Percentiles rank a stretch among this genome's conserved stretches.
phyloP scores from a whole-genome alignment of 1,139 yeast genomes.

The Diutina pseudorugosa region DNA sequence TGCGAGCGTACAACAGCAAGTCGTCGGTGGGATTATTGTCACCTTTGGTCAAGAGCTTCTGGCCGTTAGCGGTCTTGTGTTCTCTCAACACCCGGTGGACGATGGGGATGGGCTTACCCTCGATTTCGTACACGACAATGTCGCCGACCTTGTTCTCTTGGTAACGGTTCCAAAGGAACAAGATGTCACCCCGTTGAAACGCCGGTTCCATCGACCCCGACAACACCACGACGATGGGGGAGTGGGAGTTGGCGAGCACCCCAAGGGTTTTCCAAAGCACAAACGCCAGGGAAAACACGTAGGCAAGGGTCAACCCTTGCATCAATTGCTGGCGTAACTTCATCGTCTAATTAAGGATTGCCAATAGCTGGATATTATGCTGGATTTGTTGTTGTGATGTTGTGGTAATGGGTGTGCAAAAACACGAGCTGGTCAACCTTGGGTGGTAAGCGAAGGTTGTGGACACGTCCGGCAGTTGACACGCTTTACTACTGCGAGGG shows the following conservation, averaged over 20 bases:
- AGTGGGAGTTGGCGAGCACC: slow-evolving; percentile 67
- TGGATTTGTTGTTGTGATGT: too few species aligned
- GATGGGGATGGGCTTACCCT: slow-evolving; percentile 76
- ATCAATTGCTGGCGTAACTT: slow-evolving; percentile 34
- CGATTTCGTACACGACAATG: slow-evolving; percentile 85
- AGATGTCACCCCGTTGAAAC: slow-evolving; percentile 92
- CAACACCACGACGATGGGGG: slow-evolving; percentile 92
- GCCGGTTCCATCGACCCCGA: slow-evolving; percentile 99
- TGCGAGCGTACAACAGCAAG: slow-evolving; percentile 68
- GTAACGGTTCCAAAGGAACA: slow-evolving; percentile 84
- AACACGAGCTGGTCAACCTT: too few species aligned
- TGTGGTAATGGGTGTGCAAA: too few species aligned
- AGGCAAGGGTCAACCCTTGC: slow-evolving; percentile 58
- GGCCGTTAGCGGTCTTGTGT: slow-evolving; percentile 49
- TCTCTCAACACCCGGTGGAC: slow-evolving; percentile 91
- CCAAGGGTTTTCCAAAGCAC: slow-evolving; percentile 86
- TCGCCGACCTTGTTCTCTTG: slow-evolving; percentile 71
- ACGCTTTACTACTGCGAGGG: too few species aligned
- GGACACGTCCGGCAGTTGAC: too few species aligned
- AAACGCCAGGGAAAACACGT: slow-evolving; percentile 79
- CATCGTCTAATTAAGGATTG: too few species aligned
- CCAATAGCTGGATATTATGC: too few species aligned
- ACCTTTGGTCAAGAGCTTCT: slow-evolving; percentile 82
- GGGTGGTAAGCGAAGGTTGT: too few species aligned
- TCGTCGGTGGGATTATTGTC: slow-evolving; percentile 94